These are phyloP conservation scores for Coemansia sp. DNA, from an alignment of 192 early-diverging fungal genomes.

Conservation along the genomic window DNA sequence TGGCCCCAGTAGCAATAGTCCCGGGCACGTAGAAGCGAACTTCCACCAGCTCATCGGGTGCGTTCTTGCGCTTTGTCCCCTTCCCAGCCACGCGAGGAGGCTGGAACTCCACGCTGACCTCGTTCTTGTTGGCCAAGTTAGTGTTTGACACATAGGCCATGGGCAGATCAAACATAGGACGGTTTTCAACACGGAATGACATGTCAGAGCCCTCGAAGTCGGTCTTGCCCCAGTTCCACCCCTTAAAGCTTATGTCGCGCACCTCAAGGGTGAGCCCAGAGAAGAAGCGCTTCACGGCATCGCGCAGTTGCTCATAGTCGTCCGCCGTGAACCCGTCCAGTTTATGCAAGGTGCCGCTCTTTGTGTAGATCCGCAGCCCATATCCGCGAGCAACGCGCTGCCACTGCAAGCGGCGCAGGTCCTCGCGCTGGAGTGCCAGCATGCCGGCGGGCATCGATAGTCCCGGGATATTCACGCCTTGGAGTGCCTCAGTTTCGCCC, in stretches of 20 bases:
- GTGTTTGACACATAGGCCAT: constrained; percentile 84
- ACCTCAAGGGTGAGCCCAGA: constrained; percentile 69
- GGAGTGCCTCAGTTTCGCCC: constrained; percentile 36
- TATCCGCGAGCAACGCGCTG: constrained; percentile 82
- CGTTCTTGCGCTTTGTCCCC: constrained; percentile 54
- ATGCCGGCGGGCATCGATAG: constrained; percentile 26
- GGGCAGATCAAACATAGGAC: constrained; percentile 89
- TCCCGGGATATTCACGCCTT: constrained; percentile 34
- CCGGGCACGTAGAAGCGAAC: constrained; percentile 93
- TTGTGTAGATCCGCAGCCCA: constrained; percentile 72
- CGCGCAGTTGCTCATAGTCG: constrained; percentile 79
- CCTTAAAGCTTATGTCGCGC: constrained; percentile 83
- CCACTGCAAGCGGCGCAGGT: constrained; percentile 77
- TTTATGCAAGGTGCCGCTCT: constrained; percentile 72
- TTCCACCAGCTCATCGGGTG: constrained; percentile 82
- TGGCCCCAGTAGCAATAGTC: constrained; percentile 55
- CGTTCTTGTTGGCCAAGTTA: constrained; percentile 80
- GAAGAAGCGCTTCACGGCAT: constrained; percentile 69
- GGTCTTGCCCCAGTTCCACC: constrained; percentile 96
- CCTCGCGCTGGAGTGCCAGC: constrained; percentile 52
- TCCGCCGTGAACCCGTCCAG: constrained; percentile 86
- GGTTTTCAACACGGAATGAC: constrained; percentile 77
- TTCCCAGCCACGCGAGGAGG: constrained; percentile 56
- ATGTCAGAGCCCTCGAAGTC: constrained; percentile 78
- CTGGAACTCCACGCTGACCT: constrained; percentile 89